Evolutionary conservation across 768 basidiomycete species (phyloP), one percentile per base, ranked within the genome.

Genomic region (Lactarius sanguifluus): DNA sequence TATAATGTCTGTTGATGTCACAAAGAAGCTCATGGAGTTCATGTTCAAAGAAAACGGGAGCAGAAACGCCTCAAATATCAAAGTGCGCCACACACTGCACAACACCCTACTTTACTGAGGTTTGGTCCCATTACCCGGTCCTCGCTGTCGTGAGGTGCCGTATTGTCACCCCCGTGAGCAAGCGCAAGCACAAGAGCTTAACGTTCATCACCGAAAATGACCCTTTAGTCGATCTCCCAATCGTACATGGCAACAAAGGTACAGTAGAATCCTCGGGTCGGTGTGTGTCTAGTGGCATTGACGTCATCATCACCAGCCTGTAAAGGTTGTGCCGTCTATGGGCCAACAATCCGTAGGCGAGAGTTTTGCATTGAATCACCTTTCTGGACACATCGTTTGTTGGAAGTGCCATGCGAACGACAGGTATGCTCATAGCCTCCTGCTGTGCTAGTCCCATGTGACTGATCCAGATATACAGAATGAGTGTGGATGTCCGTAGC

Each of bases 401-500:
- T 9, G 86, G 86, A 1, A 84, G 81, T 9, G 86, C 86, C 0
- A 86, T 87, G 85, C 76, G 84, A 20, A 86, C 85, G 9, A 87
- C 84, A 41, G 81, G 78, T 78, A 57, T 1, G 82, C 79, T n/a
- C 82, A 5, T 83, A 0, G 84, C 85, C 82, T 76, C 0, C 15
- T 13, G 23, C 12, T 3, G 9, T 28, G 13, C 23, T 55, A 43
- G 8, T 56, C 65, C 30, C 20, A 4, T 36, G 1, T 15, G 56
- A 41, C 28, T 54, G 54, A 20, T 10, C 56, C 59, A 52, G 5
- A 12, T 57, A 43, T 82, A 36, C 71, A 71, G 84, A 86, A 75
- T 86, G 86, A 5, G 84, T 87, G 2, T 87, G 86, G 86, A 83
- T 87, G 81, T 86, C 85, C 0, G 83, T 85, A 8, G 85, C 86